phyloP scores from a whole-genome alignment of 2,329 filamentous ascomycete species.

The Talaromyces pinophilus region DNA sequence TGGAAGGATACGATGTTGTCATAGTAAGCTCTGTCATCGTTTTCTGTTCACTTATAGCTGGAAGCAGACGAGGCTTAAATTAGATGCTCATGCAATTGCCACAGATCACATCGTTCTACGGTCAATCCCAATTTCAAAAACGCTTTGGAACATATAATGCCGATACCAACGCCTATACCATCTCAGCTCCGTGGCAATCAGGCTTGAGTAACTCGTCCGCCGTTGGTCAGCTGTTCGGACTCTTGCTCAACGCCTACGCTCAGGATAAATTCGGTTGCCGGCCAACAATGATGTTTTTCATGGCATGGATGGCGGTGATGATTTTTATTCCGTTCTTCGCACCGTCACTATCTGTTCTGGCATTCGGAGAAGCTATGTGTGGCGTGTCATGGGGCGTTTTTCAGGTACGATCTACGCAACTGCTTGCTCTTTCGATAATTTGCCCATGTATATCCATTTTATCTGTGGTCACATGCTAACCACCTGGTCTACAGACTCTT shows the following conservation, averaged over 20 bases:
- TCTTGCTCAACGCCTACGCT: constrained; percentile 54
- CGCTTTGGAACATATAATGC: constrained; percentile 15
- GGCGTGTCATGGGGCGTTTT: constrained; percentile 32
- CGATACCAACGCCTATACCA: not conserved
- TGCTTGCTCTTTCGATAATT: not conserved
- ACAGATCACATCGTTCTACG: constrained; percentile 21
- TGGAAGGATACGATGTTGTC: constrained; percentile 21
- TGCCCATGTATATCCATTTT: not conserved
- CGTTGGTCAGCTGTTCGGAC: constrained; percentile 51
- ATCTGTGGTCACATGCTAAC: not conserved
- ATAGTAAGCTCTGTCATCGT: constrained; percentile 5
- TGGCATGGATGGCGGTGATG: constrained; percentile 49
- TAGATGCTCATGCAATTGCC: not conserved
- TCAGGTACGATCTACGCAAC: not conserved
- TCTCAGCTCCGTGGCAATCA: constrained; percentile 41
- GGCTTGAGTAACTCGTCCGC: constrained; percentile 48
- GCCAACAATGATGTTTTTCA: constrained; percentile 52
- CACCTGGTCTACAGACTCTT: constrained; percentile 50
- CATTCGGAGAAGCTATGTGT: constrained; percentile 54
- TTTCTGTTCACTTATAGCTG: not conserved
- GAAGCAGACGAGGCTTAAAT: not conserved
- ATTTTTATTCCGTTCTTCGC: constrained; percentile 56
- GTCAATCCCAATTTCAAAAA: constrained; percentile 21
- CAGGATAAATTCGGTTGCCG: constrained; percentile 56
- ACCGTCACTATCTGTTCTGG: constrained; percentile 47